Conservation (phyloP, 768 basidiomycete genomes). For the Boletus bicolor region DNA sequence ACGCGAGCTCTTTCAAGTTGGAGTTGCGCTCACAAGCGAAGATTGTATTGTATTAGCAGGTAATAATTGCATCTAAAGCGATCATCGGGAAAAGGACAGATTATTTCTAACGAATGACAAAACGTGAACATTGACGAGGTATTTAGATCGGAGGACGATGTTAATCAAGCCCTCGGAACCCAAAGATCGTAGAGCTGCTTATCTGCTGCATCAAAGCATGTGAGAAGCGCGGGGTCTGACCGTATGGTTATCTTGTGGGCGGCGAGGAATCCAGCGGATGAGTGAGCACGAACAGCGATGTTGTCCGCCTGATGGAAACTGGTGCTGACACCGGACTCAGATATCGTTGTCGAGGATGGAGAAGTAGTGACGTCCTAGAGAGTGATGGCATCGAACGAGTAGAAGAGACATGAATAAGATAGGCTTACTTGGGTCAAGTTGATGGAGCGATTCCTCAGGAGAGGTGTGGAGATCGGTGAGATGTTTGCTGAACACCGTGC, state of each 20-base stretch:
- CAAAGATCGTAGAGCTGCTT: conserved; percentile 76
- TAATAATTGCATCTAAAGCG: background rate
- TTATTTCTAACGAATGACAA: background rate
- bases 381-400: background rate
- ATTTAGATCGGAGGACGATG: background rate
- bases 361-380: conserved; percentile 18
- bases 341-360: conserved; percentile 33
- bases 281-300: conserved; percentile 16
- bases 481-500: conserved; percentile 1
- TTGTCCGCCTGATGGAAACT: conserved; percentile 21
- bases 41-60: background rate
- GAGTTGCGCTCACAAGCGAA: background rate
- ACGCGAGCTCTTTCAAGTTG: background rate
- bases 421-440: conserved; percentile 16
- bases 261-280: conserved; percentile 24
- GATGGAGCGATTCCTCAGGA: conserved; percentile 9
- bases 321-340: conserved; percentile 25
- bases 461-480: conserved; percentile 11
- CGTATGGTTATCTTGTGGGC: conserved; percentile 48
- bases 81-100: background rate
- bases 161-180: conserved; percentile 44
- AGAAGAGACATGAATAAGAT: background rate
- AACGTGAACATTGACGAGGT: background rate
- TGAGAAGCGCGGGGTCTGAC: conserved; percentile 61
- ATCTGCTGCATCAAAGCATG: conserved; percentile 74